phyloP scores from a whole-genome alignment of 1,284 basidiomycete genomes.

The Inonotus hispidus region DNA sequence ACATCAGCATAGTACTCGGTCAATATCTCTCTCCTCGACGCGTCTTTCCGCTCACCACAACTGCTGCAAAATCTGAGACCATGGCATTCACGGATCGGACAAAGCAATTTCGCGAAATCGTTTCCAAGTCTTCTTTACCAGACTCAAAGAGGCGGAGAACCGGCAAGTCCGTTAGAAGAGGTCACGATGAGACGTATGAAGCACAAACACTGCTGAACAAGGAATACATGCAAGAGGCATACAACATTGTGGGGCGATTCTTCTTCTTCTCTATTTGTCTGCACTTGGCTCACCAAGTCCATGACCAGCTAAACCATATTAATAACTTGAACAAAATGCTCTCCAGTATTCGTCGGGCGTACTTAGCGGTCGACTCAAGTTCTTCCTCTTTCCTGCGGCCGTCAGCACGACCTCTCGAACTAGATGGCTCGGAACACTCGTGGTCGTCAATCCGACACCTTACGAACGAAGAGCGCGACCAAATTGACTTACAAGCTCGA shows the following conservation, averaged over 20 bases:
- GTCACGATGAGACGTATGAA: constrained; percentile 30
- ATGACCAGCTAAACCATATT: constrained; percentile 61
- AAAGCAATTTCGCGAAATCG: constrained; percentile 48
- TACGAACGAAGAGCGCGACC: constrained; percentile 82
- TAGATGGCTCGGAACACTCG: constrained; percentile 44
- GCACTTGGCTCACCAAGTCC: not conserved
- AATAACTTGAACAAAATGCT: constrained; percentile 66
- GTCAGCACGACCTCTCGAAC: constrained; percentile 48
- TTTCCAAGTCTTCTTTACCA: constrained; percentile 42
- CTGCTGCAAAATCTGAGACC: not conserved
- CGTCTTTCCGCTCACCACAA: not conserved
- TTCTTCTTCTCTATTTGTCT: not conserved
- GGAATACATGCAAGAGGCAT: constrained; percentile 67
- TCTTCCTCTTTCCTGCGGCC: constrained; percentile 44
- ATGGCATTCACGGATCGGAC: constrained; percentile 57
- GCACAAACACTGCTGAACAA: constrained; percentile 45
- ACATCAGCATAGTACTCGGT: constrained; percentile 1
- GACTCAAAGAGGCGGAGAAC: constrained; percentile 50
- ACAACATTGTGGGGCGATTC: constrained; percentile 58
- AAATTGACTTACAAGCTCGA: constrained; percentile 85
- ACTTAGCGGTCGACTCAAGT: constrained; percentile 69
- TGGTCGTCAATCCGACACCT: constrained; percentile 71
- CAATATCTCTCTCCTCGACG: not conserved
- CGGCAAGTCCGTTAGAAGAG: constrained; percentile 30
- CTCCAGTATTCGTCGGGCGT: constrained; percentile 64